Conservation (phyloP, 345 rosid genomes). For the Viola odorata region DNA sequence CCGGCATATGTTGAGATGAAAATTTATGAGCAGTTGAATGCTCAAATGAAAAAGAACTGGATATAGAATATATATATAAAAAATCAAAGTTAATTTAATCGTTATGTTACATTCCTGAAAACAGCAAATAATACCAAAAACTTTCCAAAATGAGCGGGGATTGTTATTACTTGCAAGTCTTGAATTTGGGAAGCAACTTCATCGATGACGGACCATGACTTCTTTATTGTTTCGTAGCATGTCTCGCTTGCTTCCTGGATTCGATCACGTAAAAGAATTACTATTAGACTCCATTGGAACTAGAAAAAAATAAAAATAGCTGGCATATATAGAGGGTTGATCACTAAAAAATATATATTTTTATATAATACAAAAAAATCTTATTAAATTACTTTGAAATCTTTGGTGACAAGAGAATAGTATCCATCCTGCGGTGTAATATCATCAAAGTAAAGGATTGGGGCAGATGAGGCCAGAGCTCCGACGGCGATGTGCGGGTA, state of each 20-base stretch:
- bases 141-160: no score
- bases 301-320: neutral
- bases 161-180: constrained; percentile 51
- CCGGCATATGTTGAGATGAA: no score
- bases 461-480: constrained; percentile 53
- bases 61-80: no score
- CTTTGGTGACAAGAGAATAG: constrained; percentile 28
- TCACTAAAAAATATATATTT: neutral
- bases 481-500: constrained; percentile 53
- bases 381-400: constrained; percentile 19
- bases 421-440: constrained; percentile 28
- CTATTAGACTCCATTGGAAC: no score
- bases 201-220: constrained; percentile 55
- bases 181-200: constrained; percentile 50
- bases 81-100: no score
- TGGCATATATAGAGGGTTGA: neutral
- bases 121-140: no score
- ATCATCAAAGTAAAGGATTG: constrained; percentile 41
- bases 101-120: no score
- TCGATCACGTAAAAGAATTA: no score
- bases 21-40: no score
- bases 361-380: no score
- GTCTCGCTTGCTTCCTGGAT: constrained; percentile 50
- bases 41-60: no score
- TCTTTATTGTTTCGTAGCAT: constrained; percentile 42